Percentiles rank a stretch among this genome's conserved stretches.
These are phyloP conservation scores for Carex cristatella DNA, from an alignment of 176 grass and related monocot species.

Conservation along the genomic window DNA sequence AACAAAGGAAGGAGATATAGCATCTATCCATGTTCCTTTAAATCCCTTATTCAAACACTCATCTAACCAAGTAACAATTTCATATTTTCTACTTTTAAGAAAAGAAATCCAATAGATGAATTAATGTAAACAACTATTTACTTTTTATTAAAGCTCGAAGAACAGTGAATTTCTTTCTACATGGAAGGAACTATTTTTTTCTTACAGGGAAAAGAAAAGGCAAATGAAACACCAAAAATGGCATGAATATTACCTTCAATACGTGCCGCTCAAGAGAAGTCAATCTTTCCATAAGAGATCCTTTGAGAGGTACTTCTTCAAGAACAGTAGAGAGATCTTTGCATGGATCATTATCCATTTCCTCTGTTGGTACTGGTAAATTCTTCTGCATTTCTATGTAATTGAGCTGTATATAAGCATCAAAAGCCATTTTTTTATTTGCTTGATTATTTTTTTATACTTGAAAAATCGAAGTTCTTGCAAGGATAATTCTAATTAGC, in stretches of 20 bases:
- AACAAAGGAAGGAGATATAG: not conserved
- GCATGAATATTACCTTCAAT: constrained; percentile 20
- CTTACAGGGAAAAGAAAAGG: not conserved
- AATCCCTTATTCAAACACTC: not conserved
- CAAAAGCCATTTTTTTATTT: not conserved
- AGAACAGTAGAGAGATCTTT: constrained; percentile 18
- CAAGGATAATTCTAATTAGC: not conserved
- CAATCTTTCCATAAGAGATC: constrained; percentile 30
- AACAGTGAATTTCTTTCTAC: not conserved
- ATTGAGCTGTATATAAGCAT: not conserved
- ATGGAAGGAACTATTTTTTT: not conserved
- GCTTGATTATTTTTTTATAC: not conserved
- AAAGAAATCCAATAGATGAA: not conserved
- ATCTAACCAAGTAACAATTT: not conserved
- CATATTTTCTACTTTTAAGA: not conserved
- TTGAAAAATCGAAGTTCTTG: not conserved
- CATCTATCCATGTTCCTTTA: not conserved
- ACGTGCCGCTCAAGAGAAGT: constrained; percentile 22
- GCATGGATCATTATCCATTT: not conserved
- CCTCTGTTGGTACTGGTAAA: not conserved
- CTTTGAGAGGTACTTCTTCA: constrained; percentile 26
- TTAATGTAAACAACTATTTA: not conserved
- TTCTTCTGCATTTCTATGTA: constrained; percentile 24
- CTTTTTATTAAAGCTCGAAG: not conserved
- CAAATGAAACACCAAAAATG: not conserved